Conservation (phyloP, 768 basidiomycete species). For the Phanerochaete sordida region DNA sequence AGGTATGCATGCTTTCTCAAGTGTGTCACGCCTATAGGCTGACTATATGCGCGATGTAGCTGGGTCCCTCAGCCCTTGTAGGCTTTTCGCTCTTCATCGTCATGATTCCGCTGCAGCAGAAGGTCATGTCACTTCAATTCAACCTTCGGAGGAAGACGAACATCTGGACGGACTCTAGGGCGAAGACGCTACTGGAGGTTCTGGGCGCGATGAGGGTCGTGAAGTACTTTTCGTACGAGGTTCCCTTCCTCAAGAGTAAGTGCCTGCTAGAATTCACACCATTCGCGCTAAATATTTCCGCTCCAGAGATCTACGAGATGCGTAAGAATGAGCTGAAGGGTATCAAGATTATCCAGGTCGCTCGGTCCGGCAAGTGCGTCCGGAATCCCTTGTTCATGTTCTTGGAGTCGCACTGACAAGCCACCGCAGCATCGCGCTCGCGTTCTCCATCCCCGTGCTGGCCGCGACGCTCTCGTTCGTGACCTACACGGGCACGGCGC, state of each 20-base stretch:
- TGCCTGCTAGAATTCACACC: constrained; percentile 4
- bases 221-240: constrained; percentile 74
- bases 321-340: constrained; percentile 54
- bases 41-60: constrained; percentile 31
- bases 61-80: constrained; percentile 67
- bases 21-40: neutral
- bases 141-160: constrained; percentile 50
- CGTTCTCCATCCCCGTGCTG: constrained; percentile 57
- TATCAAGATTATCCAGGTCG: constrained; percentile 53
- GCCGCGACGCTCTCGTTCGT: constrained; percentile 67
- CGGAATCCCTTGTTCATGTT: neutral
- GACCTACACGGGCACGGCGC: constrained; percentile 54
- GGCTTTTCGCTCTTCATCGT: constrained; percentile 66
- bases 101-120: constrained; percentile 59
- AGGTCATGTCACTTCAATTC: constrained; percentile 58
- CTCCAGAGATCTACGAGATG: constrained; percentile 48
- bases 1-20: constrained; percentile 34
- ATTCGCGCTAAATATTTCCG: neutral
- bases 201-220: constrained; percentile 69
- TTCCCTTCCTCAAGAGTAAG: constrained; percentile 61
- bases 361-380: constrained; percentile 59
- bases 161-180: constrained; percentile 60
- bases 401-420: constrained; percentile 13
- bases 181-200: constrained; percentile 63
- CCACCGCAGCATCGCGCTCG: constrained; percentile 43